These are phyloP conservation scores for Peronosclerospora sorghi DNA, from an alignment of 352 stramenopile species.

Conservation along the genomic window DNA sequence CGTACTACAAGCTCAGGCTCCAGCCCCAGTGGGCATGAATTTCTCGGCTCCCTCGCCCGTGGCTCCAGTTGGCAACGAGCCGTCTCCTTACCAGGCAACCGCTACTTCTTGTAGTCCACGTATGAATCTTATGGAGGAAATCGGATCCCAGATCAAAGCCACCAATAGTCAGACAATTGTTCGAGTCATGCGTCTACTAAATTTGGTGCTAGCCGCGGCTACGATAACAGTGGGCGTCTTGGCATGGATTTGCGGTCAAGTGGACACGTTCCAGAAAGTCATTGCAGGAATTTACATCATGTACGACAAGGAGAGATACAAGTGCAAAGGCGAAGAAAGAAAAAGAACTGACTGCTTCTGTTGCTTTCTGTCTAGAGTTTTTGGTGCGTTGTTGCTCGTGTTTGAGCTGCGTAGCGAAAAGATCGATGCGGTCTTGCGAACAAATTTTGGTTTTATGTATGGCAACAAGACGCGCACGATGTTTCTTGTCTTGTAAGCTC, in stretches of 20 bases:
- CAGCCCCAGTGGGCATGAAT: conserved; percentile 6
- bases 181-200: conserved; percentile 65
- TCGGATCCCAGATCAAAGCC: conserved; percentile 69
- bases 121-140: conserved; percentile 77
- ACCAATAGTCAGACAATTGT: conserved; percentile 77
- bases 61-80: conserved; percentile 10
- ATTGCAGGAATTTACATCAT: conserved; percentile 85
- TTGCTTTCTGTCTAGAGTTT: conserved; percentile 44
- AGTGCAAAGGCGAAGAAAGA: conserved; percentile 4
- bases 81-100: conserved; percentile 23
- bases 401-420: conserved; percentile 82
- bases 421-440: conserved; percentile 63
- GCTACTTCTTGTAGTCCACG: conserved; percentile 2
- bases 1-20: conserved; percentile 26
- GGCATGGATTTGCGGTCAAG: conserved; percentile 72
- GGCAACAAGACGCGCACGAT: conserved; percentile 82
- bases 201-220: conserved; percentile 59
- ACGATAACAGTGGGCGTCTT: conserved; percentile 62
- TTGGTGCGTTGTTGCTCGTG: conserved; percentile 59
- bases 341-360: neutral
- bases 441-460: conserved; percentile 87
- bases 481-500: conserved; percentile 81
- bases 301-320: conserved; percentile 17
- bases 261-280: conserved; percentile 67
- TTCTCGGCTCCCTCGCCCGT: conserved; percentile 28